These are phyloP conservation scores for Ophiocordyceps camponoti-saundersi DNA, from an alignment of 2,329 filamentous ascomycete species.

Conservation along the genomic window DNA sequence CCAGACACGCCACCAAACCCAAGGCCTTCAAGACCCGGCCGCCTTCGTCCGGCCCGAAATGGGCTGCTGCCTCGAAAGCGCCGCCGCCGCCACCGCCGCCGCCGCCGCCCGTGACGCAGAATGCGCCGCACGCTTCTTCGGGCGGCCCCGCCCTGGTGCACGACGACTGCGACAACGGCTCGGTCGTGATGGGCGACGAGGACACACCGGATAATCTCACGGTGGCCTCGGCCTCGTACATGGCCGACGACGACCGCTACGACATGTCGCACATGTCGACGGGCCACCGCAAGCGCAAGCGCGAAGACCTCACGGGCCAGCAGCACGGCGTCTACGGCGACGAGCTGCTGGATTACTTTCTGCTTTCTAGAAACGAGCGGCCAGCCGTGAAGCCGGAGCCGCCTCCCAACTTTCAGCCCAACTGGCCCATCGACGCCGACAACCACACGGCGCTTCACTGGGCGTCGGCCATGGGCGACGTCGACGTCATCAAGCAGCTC, in stretches of 20 bases:
- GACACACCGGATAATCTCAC: constrained; percentile 74
- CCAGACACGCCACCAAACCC: constrained; percentile 79
- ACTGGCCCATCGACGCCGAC: constrained; percentile 86
- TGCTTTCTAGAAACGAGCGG: constrained; percentile 67
- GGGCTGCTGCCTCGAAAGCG: constrained; percentile 13
- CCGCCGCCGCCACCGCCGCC: background rate
- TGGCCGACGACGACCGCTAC: constrained; percentile 66
- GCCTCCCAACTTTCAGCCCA: constrained; percentile 70
- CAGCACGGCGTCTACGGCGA: constrained; percentile 86
- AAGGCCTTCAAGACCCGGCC: constrained; percentile 45
- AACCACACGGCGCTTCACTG: constrained; percentile 89
- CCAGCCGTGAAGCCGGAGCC: constrained; percentile 58
- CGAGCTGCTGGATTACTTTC: constrained; percentile 88
- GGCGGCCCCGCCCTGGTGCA: constrained; percentile 8
- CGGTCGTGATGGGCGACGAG: constrained; percentile 50
- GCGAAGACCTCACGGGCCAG: constrained; percentile 56
- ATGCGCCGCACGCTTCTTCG: constrained; percentile 5
- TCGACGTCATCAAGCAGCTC: constrained; percentile 78
- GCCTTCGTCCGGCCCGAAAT: constrained; percentile 37
- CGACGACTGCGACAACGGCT: constrained; percentile 50
- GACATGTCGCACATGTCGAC: constrained; percentile 48
- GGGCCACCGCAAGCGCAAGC: constrained; percentile 60
- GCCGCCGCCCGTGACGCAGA: background rate
- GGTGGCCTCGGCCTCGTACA: constrained; percentile 67
- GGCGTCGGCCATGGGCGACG: constrained; percentile 93